Evolutionary conservation across 495 filamentous ascomycete species (phyloP), one percentile per base, ranked within the genome.

Genomic region (Aspergillus saccharolyticus): DNA sequence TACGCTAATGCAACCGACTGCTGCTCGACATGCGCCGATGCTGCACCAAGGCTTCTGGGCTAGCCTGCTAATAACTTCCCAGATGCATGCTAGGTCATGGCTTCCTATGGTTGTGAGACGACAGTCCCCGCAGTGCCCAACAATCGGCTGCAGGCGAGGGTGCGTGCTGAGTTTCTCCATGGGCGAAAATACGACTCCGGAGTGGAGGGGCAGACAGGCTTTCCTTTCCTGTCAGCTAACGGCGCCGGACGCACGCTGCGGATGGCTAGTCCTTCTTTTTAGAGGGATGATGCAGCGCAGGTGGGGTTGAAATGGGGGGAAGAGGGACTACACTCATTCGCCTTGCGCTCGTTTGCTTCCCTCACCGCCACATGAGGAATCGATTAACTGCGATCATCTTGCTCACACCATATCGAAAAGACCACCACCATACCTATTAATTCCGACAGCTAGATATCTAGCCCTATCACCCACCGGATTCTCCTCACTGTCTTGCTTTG

Each of bases 341-440:
- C 68, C 70, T 72, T 66, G 64, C 65, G 54, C 63, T 62, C 67
- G 54, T 67, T 67, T 64, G 59, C 51, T 65, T 46, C 63, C 64
- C 66, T 73, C 73, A 75, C 73, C 73, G 73, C 73, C 73, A 74
- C 70, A 74, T 71, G 65, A 66, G 69, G 57, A 58, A 53, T 52
- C 57, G 63, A 39, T 9, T 12, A 39, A 5, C 33, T 39, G 14
- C 33, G 15, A 16, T 10, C 7, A 16, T 4, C 22, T 50, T 30
- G 47, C 15, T 18, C 47, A 16, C 24, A 19, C 24, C 47, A 17
- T 17, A 28, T n/a, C 6, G 6, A 16, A 49, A 10, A n/a, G 46
- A 25, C 1, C 20, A 30, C 22, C 47, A n/a, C 30, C 52, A 45
- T 33, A 62, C n/a, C n/a, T n/a, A n/a, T n/a, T 67, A 60, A 61